Percentiles rank a stretch among this genome's conserved stretches.
phyloP scores from a whole-genome alignment of 352 stramenopile genomes.

The Phytophthora litchii region DNA sequence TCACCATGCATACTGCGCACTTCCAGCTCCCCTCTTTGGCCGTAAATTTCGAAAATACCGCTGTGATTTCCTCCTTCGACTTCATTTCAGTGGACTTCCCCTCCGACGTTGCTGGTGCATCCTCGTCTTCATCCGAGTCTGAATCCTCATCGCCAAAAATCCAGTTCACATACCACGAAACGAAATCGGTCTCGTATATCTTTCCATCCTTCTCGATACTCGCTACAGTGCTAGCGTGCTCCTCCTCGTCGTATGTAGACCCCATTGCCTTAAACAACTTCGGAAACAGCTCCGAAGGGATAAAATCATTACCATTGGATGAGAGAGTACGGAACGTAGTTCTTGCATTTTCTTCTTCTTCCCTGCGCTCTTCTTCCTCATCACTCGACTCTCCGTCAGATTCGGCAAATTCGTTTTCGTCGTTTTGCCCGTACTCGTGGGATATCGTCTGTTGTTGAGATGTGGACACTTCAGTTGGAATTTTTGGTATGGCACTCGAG shows the following conservation, averaged over 20 bases:
- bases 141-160: constrained; percentile 61
- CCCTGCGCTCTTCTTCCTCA: constrained; percentile 65
- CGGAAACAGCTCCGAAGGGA: constrained; percentile 47
- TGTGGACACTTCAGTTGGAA: background rate
- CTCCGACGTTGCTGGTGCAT: constrained; percentile 11
- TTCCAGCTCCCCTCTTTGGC: constrained; percentile 66
- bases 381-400: constrained; percentile 58
- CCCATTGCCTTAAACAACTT: constrained; percentile 67
- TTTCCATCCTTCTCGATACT: constrained; percentile 54
- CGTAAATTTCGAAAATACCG: constrained; percentile 54
- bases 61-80: constrained; percentile 56
- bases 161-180: constrained; percentile 70
- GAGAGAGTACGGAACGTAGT: constrained; percentile 50
- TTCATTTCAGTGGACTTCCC: constrained; percentile 44
- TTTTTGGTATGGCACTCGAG: background rate
- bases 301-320: constrained; percentile 30
- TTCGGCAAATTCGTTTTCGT: constrained; percentile 65
- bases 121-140: constrained; percentile 45
- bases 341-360: constrained; percentile 63
- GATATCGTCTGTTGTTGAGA: constrained; percentile 7
- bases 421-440: constrained; percentile 64
- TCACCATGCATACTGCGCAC: constrained; percentile 55
- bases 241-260: constrained; percentile 61
- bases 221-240: constrained; percentile 45
- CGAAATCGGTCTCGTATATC: constrained; percentile 59